phyloP scores from a whole-genome alignment of 495 filamentous ascomycete species.

The Neurospora pannonica region DNA sequence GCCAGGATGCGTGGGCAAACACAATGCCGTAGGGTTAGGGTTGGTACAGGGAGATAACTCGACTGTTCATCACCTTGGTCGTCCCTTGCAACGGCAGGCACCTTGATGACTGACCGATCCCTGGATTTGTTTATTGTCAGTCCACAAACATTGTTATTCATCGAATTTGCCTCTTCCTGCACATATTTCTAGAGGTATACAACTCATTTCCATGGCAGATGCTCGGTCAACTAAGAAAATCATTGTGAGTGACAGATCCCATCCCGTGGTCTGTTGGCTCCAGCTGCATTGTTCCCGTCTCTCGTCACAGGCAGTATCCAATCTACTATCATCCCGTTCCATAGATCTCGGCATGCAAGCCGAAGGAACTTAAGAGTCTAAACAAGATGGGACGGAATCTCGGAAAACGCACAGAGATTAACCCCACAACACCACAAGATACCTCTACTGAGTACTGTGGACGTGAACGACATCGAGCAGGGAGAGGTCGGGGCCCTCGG shows the following conservation, averaged over 20 bases:
- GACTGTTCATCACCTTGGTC: neutral
- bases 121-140: neutral
- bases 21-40: neutral
- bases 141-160: too few relatives aligned
- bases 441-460: neutral
- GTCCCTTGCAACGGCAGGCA: neutral
- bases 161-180: neutral
- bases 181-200: neutral
- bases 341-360: constrained; percentile 15
- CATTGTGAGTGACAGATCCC: neutral
- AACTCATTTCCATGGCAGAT: neutral
- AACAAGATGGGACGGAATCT: neutral
- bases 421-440: constrained; percentile 4
- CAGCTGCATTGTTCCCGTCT: neutral
- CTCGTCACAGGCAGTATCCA: neutral
- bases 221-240: neutral
- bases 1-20: neutral
- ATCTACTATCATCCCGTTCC: neutral
- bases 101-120: neutral
- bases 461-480: neutral
- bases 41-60: neutral
- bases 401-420: constrained; percentile 3
- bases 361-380: neutral
- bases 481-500: neutral
- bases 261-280: neutral